These are phyloP conservation scores for Cutaneotrichosporon mucoides DNA, from an alignment of 1,284 basidiomycete genomes.

Conservation along the genomic window DNA sequence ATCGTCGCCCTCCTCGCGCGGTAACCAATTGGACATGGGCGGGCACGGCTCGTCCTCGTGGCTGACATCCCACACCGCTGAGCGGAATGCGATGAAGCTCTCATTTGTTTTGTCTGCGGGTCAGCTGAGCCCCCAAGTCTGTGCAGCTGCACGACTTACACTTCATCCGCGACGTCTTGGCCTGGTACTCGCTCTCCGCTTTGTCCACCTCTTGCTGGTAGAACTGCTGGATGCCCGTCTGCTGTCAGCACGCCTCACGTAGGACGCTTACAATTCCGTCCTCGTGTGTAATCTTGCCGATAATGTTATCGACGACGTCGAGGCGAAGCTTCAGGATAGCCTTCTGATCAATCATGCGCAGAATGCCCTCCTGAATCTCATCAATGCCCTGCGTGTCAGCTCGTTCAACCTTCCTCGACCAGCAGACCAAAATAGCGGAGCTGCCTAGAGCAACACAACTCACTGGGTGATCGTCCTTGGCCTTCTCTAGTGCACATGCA, in stretches of 20 bases:
- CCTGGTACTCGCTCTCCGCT: constrained; percentile 21
- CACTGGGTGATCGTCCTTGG: constrained; percentile 27
- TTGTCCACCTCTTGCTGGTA: constrained; percentile 16
- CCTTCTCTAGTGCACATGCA: constrained; percentile 28
- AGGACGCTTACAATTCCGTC: constrained; percentile 55
- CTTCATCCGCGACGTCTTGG: constrained; percentile 24
- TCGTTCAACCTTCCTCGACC: too few species aligned
- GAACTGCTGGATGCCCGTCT: background rate
- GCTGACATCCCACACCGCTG: constrained; percentile 64
- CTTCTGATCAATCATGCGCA: constrained; percentile 3
- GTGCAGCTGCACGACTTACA: background rate
- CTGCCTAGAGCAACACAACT: background rate
- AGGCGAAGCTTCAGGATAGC: constrained; percentile 21
- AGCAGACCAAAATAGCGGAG: too few species aligned
- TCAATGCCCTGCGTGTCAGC: constrained; percentile 4
- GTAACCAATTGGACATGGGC: constrained; percentile 66
- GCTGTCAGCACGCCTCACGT: too few species aligned
- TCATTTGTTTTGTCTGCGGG: constrained; percentile 53
- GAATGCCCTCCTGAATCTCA: constrained; percentile 7
- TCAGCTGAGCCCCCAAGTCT: too few species aligned
- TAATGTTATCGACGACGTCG: constrained; percentile 56
- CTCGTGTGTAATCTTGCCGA: constrained; percentile 56
- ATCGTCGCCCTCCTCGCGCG: constrained; percentile 66
- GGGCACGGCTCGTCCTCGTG: constrained; percentile 64
- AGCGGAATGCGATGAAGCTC: constrained; percentile 62